A percentile compares a stretch with the other conserved stretches of the same genome.
Evolutionary conservation across 2,329 filamentous ascomycete genomes (phyloP).

Genomic region (Arthrobotrys musiformis): DNA sequence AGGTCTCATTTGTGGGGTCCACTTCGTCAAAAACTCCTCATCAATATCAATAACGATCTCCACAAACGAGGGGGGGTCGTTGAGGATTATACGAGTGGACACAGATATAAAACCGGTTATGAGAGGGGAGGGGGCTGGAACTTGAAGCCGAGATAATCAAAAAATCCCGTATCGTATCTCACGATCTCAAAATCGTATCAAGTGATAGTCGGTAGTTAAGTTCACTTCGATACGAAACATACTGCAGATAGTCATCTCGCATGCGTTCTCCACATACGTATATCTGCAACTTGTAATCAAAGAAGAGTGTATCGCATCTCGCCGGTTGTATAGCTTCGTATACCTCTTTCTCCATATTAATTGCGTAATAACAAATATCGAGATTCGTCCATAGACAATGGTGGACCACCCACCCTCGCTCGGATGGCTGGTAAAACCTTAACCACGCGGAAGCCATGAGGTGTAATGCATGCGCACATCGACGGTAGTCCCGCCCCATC

Average conservation of each 20-base stretch:
- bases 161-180: neutral
- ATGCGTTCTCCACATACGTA: neutral
- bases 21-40: no score
- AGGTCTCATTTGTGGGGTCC: neutral
- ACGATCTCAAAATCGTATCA: no score
- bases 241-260: neutral
- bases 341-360: neutral
- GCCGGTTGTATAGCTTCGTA: conserved; percentile 3
- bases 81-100: no score
- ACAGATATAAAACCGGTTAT: neutral
- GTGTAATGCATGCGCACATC: conserved; percentile 1
- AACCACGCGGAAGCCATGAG: conserved; percentile 15
- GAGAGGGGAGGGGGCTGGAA: neutral
- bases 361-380: conserved; percentile 16
- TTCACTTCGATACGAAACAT: neutral
- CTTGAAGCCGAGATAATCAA: conserved; percentile 1
- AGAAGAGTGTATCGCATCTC: neutral
- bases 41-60: neutral
- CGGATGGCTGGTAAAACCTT: neutral
- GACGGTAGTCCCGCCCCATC: neutral
- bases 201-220: conserved; percentile 20
- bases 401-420: conserved; percentile 10
- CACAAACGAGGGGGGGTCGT: neutral
- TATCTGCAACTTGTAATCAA: neutral
- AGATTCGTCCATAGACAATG: conserved; percentile 8